These are phyloP conservation scores for Tetracentron sinense DNA, from an alignment of 164 flowering plant genomes.

Conservation along the genomic window DNA sequence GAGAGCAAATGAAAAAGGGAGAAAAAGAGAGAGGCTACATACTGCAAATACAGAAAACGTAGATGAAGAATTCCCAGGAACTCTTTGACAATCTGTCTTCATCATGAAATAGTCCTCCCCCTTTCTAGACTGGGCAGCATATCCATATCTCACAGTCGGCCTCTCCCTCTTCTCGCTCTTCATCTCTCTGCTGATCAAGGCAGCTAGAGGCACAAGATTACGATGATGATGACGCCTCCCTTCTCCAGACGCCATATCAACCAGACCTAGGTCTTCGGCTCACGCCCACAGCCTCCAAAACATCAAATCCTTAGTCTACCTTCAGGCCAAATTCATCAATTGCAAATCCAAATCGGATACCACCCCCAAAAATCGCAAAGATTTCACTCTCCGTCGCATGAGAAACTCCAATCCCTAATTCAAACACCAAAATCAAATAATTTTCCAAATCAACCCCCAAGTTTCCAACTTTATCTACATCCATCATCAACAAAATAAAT, in stretches of 20 bases:
- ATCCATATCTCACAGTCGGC: constrained; percentile 55
- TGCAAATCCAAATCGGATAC: not conserved
- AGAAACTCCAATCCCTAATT: not conserved
- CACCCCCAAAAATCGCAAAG: not conserved
- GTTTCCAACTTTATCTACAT: not conserved
- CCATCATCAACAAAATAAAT: not conserved
- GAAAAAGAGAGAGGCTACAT: constrained; percentile 14
- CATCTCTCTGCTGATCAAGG: constrained; percentile 61
- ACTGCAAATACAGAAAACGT: constrained; percentile 69
- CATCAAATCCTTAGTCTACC: constrained; percentile 7
- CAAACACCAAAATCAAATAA: not conserved
- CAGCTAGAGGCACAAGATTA: constrained; percentile 63
- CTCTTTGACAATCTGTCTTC: constrained; percentile 59
- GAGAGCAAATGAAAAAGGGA: not conserved
- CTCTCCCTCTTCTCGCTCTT: constrained; percentile 69
- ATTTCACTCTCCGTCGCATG: not conserved
- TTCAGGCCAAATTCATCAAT: not conserved
- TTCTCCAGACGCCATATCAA: constrained; percentile 47
- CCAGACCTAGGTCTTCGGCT: constrained; percentile 2
- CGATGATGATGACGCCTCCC: constrained; percentile 34
- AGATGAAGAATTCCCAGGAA: constrained; percentile 57
- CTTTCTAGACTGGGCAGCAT: constrained; percentile 60
- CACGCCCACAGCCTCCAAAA: constrained; percentile 1
- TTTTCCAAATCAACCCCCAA: constrained; percentile 10
- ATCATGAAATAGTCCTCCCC: constrained; percentile 68